Evolutionary conservation across 2,329 filamentous ascomycete genomes (phyloP).

Genomic region (Pyrenochaeta sp.): DNA sequence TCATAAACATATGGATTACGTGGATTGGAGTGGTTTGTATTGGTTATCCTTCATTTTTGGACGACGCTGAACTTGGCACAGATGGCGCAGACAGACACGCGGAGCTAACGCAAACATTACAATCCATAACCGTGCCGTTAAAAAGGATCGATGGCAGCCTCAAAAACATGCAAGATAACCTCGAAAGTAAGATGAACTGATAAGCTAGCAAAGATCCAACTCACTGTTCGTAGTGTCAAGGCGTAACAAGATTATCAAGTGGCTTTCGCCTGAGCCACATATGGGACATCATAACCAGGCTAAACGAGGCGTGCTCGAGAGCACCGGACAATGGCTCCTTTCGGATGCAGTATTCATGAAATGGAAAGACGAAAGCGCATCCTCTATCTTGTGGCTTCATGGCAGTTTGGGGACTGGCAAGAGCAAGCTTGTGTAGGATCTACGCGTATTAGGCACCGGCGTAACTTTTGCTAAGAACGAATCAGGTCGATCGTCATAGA

Average conservation of each 20-base stretch:
- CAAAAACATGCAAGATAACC: not conserved
- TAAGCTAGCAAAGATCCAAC: not conserved
- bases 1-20: too few relatives aligned
- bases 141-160: not conserved
- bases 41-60: too few relatives aligned
- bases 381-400: conserved; percentile 45
- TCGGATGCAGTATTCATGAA: conserved; percentile 23
- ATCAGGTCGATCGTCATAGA: conserved; percentile 21
- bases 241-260: conserved; percentile 11
- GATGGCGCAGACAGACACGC: not conserved
- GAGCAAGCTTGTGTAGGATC: conserved; percentile 30
- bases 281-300: conserved; percentile 18
- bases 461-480: conserved; percentile 11
- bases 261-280: conserved; percentile 19
- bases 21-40: too few relatives aligned
- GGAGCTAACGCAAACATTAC: not conserved
- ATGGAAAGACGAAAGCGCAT: conserved; percentile 39
- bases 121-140: not conserved
- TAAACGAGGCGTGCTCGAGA: conserved; percentile 13
- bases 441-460: conserved; percentile 23
- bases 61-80: not conserved
- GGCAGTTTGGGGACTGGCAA: conserved; percentile 45
- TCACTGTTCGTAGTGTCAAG: not conserved
- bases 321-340: conserved; percentile 23
- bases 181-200: not conserved